Evolutionary conservation across 208 protist genomes (phyloP).

Genomic region (Leptomonas pyrrhocoris): DNA sequence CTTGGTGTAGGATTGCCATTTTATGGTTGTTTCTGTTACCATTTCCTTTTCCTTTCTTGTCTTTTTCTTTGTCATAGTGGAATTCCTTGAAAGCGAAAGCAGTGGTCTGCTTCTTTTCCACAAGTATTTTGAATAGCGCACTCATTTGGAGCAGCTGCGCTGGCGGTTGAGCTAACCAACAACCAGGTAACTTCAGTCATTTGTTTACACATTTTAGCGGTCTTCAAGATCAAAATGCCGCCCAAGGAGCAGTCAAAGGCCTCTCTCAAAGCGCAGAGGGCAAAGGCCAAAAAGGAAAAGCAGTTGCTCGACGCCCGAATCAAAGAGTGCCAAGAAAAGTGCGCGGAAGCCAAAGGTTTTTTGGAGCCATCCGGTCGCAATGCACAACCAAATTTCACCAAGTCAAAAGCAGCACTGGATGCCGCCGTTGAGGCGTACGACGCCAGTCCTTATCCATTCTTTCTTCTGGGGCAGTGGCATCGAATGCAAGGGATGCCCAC

Average conservation of each 20-base stretch:
- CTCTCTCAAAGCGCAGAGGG: slow-evolving; percentile 33
- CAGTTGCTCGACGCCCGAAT: slow-evolving; percentile 81
- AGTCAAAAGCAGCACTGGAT: slow-evolving; percentile 78
- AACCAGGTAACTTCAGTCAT: no score
- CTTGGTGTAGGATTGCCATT: no score
- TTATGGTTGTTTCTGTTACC: not conserved
- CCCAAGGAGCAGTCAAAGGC: slow-evolving; percentile 35
- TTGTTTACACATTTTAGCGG: no score
- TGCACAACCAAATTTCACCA: slow-evolving; percentile 71
- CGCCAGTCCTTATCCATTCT: slow-evolving; percentile 57
- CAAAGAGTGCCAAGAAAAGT: slow-evolving; percentile 74
- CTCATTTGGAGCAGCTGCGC: no score
- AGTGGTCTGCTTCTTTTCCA: not conserved
- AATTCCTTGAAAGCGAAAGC: not conserved
- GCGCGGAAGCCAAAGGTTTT: slow-evolving; percentile 68
- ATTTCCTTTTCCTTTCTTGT: not conserved
- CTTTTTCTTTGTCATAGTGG: not conserved
- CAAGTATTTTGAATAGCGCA: not conserved
- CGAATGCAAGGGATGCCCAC: slow-evolving; percentile 58
- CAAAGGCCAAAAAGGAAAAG: slow-evolving; percentile 71
- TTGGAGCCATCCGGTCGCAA: slow-evolving; percentile 67
- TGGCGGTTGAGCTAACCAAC: no score
- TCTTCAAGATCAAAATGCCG: slow-evolving; percentile 27
- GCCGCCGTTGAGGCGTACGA: slow-evolving; percentile 81
- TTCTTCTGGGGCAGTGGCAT: slow-evolving; percentile 71